Evolutionary conservation across 495 filamentous ascomycete genomes (phyloP), one percentile per base, ranked within the genome.

Genomic region (Clavariopsis aquatica): DNA sequence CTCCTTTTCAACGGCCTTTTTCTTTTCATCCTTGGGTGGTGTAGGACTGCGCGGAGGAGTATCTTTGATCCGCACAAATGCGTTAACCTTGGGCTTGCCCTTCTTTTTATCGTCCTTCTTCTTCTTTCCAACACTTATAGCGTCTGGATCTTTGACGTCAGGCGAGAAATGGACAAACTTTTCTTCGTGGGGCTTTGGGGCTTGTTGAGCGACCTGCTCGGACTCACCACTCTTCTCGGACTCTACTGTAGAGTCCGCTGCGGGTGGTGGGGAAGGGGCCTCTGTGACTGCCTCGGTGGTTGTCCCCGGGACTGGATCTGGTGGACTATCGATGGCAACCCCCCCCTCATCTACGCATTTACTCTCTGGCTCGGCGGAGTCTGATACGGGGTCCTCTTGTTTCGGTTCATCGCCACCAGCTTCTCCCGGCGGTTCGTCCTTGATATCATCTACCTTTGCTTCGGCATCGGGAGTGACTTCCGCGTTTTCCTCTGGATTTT

Each of bases 161-260:
- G 59, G 49, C 12, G 65, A 64, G 47, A 68, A 68, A 23, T 68
- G 65, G 29, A 68, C 65, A 45, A 22, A 57, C 52, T 67, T 67
- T 51, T 46, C 38, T 36, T 54, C 47, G 45, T 34, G 53, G 53
- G 63, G 46, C 19, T 52, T 54, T 36, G 49, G 27, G 43, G 57
- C 27, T 28, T 64, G 27, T 51, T 29, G 61, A 52, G 53, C 53
- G 9, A 5, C 54, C 47, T 46, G 62, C 62, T 65, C 62, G 19
- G 46, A 47, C 55, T 65, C 62, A 54, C 43, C 46, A 64, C 41
- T 52, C 52, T 57, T 52, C 38, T 43, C 38, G 29, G 45, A 10
- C 52, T 56, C 60, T 31, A 45, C 38, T 10, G 28, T 22, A 23
- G 60, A 9, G 15, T 53, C 49, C 29, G 60, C 24, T 15, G 53